Evolutionary conservation across 805 yeast genomes (phyloP).

Genomic region (Ogataea methanolica): DNA sequence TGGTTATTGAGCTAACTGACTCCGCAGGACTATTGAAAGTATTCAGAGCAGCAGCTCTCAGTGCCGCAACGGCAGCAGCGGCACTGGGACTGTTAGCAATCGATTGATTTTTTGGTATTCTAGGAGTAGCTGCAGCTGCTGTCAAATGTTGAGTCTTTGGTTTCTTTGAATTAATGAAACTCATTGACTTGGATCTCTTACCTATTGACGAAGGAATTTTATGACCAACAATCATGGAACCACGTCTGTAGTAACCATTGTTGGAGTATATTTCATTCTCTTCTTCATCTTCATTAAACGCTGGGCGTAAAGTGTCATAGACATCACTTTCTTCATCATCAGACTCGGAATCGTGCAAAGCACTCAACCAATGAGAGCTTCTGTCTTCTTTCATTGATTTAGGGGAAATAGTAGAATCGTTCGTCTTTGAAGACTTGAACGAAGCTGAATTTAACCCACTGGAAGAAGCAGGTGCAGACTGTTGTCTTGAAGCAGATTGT

Average conservation of each 20-base stretch:
- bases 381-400: conserved; percentile 5
- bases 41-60: conserved; percentile 63
- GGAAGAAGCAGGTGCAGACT: neutral
- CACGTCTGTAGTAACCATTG: conserved; percentile 26
- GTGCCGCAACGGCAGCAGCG: conserved; percentile 71
- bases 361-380: conserved; percentile 8
- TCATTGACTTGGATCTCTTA: conserved; percentile 64
- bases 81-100: conserved; percentile 55
- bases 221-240: conserved; percentile 31
- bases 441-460: neutral
- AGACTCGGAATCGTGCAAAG: conserved; percentile 27
- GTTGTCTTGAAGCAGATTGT: neutral
- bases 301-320: conserved; percentile 26
- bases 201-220: conserved; percentile 36
- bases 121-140: conserved; percentile 81
- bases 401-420: neutral
- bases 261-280: conserved; percentile 21
- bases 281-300: conserved; percentile 34
- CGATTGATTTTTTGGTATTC: conserved; percentile 57
- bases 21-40: conserved; percentile 37
- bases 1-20: conserved; percentile 31
- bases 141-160: conserved; percentile 44
- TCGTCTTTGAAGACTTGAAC: neutral
- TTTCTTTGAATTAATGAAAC: conserved; percentile 51
- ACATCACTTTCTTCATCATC: conserved; percentile 39